Percentiles rank a stretch among this genome's conserved stretches.
These are phyloP conservation scores for Xylaria telfairii DNA, from an alignment of 495 filamentous ascomycete genomes.

Conservation along the genomic window DNA sequence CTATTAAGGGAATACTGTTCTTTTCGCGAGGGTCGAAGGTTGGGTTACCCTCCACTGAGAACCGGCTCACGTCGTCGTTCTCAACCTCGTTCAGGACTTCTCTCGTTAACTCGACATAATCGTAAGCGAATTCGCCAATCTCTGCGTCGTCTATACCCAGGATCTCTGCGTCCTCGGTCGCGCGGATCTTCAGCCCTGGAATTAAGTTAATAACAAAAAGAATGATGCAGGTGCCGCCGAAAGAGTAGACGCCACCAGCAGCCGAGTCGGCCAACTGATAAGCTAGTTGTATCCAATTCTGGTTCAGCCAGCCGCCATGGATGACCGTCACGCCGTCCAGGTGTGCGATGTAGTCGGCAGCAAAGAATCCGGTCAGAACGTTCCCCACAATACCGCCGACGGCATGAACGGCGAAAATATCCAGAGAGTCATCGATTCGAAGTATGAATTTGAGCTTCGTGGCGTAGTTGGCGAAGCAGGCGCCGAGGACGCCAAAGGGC, in stretches of 20 bases:
- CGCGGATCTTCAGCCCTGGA: slow-evolving; percentile 81
- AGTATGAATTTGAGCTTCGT: slow-evolving; percentile 95
- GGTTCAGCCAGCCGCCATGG: slow-evolving; percentile 88
- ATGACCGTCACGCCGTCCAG: slow-evolving; percentile 80
- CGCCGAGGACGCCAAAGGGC: slow-evolving; percentile 84
- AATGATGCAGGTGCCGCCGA: slow-evolving; percentile 83
- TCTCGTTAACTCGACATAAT: slow-evolving; percentile 91
- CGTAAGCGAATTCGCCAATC: slow-evolving; percentile 98
- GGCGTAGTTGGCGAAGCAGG: slow-evolving; percentile 87
- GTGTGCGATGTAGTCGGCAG: slow-evolving; percentile 87
- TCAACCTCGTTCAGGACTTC: slow-evolving; percentile 76
- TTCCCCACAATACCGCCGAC: slow-evolving; percentile 91
- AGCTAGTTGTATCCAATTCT: slow-evolving; percentile 85
- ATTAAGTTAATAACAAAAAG: slow-evolving; percentile 87
- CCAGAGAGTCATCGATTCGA: slow-evolving; percentile 85
- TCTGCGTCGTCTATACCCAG: slow-evolving; percentile 93
- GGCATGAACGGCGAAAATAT: slow-evolving; percentile 93
- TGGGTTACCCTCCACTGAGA: slow-evolving; percentile 36
- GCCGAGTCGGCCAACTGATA: slow-evolving; percentile 90
- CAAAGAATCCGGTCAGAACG: slow-evolving; percentile 88
- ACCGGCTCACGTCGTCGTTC: slow-evolving; percentile 47
- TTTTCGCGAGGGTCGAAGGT: slow-evolving; percentile 42
- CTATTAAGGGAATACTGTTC: slow-evolving; percentile 45
- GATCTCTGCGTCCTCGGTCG: slow-evolving; percentile 83
- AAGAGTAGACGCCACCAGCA: slow-evolving; percentile 84